Percentiles rank a stretch among this genome's conserved stretches.
These are phyloP conservation scores for Crepidotus variabilis DNA, from an alignment of 768 basidiomycete species.

Conservation along the genomic window DNA sequence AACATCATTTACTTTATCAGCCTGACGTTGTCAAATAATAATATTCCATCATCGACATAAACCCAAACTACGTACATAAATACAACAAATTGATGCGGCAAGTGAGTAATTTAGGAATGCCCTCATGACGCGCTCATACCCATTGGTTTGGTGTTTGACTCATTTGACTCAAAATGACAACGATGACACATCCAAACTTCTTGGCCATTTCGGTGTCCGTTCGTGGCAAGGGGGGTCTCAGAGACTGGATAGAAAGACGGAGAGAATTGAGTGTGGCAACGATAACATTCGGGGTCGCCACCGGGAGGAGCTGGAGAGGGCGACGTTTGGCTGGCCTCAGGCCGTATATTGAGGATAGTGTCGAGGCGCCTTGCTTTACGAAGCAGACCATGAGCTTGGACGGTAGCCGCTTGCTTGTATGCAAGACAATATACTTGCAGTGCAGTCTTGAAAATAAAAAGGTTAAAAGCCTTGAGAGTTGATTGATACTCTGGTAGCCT, in stretches of 20 bases:
- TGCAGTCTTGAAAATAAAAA: constrained; percentile 57
- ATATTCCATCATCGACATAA: too few relatives aligned
- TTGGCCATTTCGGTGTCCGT: constrained; percentile 12
- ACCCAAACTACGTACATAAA: background rate
- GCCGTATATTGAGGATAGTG: constrained; percentile 51
- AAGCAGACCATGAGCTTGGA: constrained; percentile 78
- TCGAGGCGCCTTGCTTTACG: constrained; percentile 90
- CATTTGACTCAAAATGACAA: constrained; percentile 38
- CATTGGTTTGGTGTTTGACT: constrained; percentile 24
- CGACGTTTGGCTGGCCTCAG: constrained; percentile 25
- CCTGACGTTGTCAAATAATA: too few relatives aligned
- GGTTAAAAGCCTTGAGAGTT: constrained; percentile 1
- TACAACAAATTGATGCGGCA: constrained; percentile 19
- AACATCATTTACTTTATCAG: too few relatives aligned
- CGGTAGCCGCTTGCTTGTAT: constrained; percentile 76
- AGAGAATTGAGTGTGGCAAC: constrained; percentile 67
- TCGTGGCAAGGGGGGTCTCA: constrained; percentile 9
- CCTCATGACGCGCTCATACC: constrained; percentile 33
- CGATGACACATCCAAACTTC: constrained; percentile 40
- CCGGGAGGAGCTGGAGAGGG: constrained; percentile 17
- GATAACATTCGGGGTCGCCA: constrained; percentile 47
- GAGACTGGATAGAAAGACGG: constrained; percentile 63
- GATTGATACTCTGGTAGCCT: constrained; percentile 15
- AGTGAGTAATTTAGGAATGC: too few relatives aligned
- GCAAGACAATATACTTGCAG: constrained; percentile 82